These are phyloP conservation scores for Hippophae gyantsensis DNA, from an alignment of 306 rosid species.

Conservation along the genomic window DNA sequence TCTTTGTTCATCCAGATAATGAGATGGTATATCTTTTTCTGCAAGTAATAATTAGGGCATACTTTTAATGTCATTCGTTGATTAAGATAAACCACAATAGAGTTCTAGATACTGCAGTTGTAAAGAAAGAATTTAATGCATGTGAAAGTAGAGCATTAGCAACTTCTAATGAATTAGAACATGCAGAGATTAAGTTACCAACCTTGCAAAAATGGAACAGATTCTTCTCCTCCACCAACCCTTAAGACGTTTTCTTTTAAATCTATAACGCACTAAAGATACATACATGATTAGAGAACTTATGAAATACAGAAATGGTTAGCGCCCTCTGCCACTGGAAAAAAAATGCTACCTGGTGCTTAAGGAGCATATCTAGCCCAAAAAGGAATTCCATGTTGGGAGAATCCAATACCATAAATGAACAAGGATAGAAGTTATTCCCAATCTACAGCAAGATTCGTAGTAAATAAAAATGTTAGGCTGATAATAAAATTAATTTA, in stretches of 20 bases:
- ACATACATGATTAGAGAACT: conserved; percentile 8
- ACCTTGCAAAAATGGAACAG: conserved; percentile 94
- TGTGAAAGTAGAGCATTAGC: not conserved
- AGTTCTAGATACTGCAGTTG: not conserved
- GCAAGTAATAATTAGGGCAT: conserved; percentile 14
- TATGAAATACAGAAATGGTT: conserved; percentile 8
- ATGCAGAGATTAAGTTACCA: conserved; percentile 18
- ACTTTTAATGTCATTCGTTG: not conserved
- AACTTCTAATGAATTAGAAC: not conserved
- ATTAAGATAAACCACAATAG: conserved; percentile 8
- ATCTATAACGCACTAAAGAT: conserved; percentile 72
- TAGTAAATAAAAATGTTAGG: conserved; percentile 3
- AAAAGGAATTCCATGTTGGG: conserved; percentile 95
- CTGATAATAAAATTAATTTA: not conserved
- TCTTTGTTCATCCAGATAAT: conserved; percentile 55
- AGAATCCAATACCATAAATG: conserved; percentile 77
- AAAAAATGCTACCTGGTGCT: conserved; percentile 69
- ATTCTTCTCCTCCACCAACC: conserved; percentile 95
- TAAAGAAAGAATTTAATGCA: conserved; percentile 13
- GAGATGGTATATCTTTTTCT: conserved; percentile 87
- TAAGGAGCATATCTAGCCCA: conserved; percentile 93
- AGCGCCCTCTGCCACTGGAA: conserved; percentile 3
- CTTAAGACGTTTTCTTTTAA: conserved; percentile 75
- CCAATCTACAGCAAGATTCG: conserved; percentile 52
- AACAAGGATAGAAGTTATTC: conserved; percentile 77